Evolutionary conservation across 352 stramenopile genomes (phyloP), one percentile per base, ranked within the genome.

Genomic region (Pythium dissimile): DNA sequence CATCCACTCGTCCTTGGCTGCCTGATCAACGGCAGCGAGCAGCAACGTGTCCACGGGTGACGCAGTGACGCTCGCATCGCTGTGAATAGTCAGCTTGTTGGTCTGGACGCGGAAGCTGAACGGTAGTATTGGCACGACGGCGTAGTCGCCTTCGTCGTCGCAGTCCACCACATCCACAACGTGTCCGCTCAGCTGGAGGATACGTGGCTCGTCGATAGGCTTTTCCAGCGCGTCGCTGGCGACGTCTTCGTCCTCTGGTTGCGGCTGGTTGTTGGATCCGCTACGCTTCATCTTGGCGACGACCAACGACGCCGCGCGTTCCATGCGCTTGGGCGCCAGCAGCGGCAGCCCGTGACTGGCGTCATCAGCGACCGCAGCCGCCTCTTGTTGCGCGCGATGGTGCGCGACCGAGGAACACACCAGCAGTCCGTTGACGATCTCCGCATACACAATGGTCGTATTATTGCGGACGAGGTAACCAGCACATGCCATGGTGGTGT

Each of bases 81-180:
- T 46, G 68, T 87, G 67, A 63, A 89, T 28, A 20, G 27, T 66
- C 53, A 72, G 44, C 13, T 47, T 50, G 26, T 61, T 54, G n/a
- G 77, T 91, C 53, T 82, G 73, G 41, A 91, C 71, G 28, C 79
- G 73, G 60, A 91, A 91, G 48, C 75, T 87, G 43, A 60, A 74
- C 9, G 78, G 75, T 26, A 87, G 59, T 7, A 66, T 20, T 20
- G 28, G 13, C 10, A 57, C 71, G 15, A 47, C 26, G 31, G 54
- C 39, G 26, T 71, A 60, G 27, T 82, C 74, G 20, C 72, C 27
- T 16, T 84, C 72, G 15, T 72, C 48, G 12, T 71, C 53, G 16
- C 63, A 64, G 42, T 88, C 78, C 32, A 79, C 35, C 20, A 91
- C 73, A 20, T 89, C 78, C 20, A 91, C 72, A 15, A 76, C 63